Percentiles rank a stretch among this genome's conserved stretches.
phyloP scores from a whole-genome alignment of 352 stramenopile genomes.

The Salisapilia sapeloensis region DNA sequence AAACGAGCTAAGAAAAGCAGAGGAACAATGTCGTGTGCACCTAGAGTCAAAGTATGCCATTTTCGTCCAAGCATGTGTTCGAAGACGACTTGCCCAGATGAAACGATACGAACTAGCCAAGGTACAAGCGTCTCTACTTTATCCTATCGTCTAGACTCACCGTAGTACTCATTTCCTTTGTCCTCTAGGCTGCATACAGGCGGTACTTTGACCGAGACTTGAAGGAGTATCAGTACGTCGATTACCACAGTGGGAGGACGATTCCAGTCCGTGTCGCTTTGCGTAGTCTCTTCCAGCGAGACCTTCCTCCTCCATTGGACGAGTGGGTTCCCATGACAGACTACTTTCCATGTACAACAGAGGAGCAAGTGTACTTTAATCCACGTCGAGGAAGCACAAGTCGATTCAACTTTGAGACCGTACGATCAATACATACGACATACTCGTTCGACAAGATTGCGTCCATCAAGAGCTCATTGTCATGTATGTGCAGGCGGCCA shows the following conservation, averaged over 20 bases:
- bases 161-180: background rate
- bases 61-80: constrained; percentile 12
- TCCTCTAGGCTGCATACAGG: constrained; percentile 15
- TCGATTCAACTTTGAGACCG: constrained; percentile 11
- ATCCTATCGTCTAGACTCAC: too few species aligned
- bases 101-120: too few species aligned
- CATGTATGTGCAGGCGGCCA: constrained; percentile 7
- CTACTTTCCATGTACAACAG: background rate
- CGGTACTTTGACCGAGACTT: constrained; percentile 18
- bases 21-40: too few species aligned
- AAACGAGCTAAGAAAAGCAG: too few species aligned
- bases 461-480: background rate
- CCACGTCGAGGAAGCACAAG: constrained; percentile 18
- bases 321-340: constrained; percentile 15
- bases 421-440: background rate
- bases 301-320: constrained; percentile 23
- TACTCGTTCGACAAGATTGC: background rate
- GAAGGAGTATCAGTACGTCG: constrained; percentile 16
- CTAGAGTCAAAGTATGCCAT: constrained; percentile 8
- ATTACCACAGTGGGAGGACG: constrained; percentile 1
- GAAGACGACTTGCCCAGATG: constrained; percentile 17
- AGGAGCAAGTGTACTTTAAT: constrained; percentile 17
- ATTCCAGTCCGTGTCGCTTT: constrained; percentile 14
- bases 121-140: too few species aligned
- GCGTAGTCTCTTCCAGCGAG: constrained; percentile 18